Base-by-base conservation (phyloP, 768 basidiomycete species). In the Termitomyces sp. region DNA sequence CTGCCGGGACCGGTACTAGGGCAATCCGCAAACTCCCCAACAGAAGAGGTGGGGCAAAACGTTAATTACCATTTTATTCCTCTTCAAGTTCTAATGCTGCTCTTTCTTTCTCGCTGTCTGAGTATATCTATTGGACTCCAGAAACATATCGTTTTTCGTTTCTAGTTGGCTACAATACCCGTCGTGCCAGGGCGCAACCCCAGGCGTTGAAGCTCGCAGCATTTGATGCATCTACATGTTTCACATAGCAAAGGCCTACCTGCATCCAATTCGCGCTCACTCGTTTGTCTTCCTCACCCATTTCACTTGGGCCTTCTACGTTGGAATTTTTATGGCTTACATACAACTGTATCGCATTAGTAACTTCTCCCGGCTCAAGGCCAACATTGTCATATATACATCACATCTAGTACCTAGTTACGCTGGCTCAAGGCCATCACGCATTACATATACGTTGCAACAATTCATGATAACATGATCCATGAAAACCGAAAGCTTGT, bases 11-110 rank as follows among this genome's bases (percentile, higher is more conserved):
- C 37, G 75, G 73, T 54, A 66, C 62, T 20, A 74, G 81, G 46
- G 74, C 75, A 50, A 78, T 85, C 47, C 83, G 82, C 70, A 83
- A 81, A 55, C 73, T 86, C 48, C 84, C 84, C 46, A 81, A 71
- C 48, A 77, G 80, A 34, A 72, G 77, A 65, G 68, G 64, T 42
- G 72, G 70, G 37, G 70, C 61, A 22, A 77, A 77, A 66, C 78
- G 77, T 63, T 75, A 64, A 61, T 28, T 28, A 55, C n/a, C 22
- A 51, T 42, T 46, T 24, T 18, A 16, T 29, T 13, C 39, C 29
- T 51, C 22, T 46, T 48, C 46, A 3, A 16, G 26, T 51, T 49
- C 55, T 49, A 55, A 57, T 24, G 15, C 29, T 49, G 15, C 22
- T 20, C 8, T 33, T 33, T 48, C 29, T 31, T 20, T 28, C 39